These are phyloP conservation scores for Cymbidium sinense DNA, from an alignment of 106 monocot genomes.

Conservation along the genomic window DNA sequence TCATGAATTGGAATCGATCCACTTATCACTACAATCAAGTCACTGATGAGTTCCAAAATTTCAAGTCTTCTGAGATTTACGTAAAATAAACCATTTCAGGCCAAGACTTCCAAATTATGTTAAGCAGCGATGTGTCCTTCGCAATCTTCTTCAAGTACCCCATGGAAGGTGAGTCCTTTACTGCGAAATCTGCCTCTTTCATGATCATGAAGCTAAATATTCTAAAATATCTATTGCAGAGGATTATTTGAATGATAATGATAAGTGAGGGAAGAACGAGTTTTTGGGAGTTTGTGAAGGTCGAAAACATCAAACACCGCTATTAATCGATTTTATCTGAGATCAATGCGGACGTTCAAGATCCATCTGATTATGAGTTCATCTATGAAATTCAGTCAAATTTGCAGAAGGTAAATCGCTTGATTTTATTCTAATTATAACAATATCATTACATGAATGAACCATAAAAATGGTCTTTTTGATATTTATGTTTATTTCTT, in stretches of 20 bases:
- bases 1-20: slow-evolving; percentile 39
- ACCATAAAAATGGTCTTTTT: neutral
- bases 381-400: slow-evolving; percentile 33
- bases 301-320: slow-evolving; percentile 49
- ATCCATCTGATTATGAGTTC: slow-evolving; percentile 46
- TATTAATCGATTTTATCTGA: slow-evolving; percentile 37
- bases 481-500: neutral
- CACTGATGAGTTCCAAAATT: slow-evolving; percentile 82
- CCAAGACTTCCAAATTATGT: slow-evolving; percentile 59
- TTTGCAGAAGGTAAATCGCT: slow-evolving; percentile 48
- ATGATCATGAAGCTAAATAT: no score
- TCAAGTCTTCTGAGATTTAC: slow-evolving; percentile 66
- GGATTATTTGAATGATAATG: slow-evolving; percentile 53
- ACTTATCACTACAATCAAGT: slow-evolving; percentile 49
- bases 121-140: slow-evolving; percentile 38
- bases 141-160: slow-evolving; percentile 76
- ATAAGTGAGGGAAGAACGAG: slow-evolving; percentile 23
- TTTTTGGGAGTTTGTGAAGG: slow-evolving; percentile 64
- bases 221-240: slow-evolving; percentile 25
- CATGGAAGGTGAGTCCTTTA: slow-evolving; percentile 72
- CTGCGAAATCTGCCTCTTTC: no score
- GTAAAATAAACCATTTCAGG: slow-evolving; percentile 69
- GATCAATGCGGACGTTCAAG: slow-evolving; percentile 51
- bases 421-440: neutral
- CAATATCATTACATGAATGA: neutral